Evolutionary conservation across 2,329 filamentous ascomycete genomes (phyloP).

Genomic region (Ophiostoma sp.): DNA sequence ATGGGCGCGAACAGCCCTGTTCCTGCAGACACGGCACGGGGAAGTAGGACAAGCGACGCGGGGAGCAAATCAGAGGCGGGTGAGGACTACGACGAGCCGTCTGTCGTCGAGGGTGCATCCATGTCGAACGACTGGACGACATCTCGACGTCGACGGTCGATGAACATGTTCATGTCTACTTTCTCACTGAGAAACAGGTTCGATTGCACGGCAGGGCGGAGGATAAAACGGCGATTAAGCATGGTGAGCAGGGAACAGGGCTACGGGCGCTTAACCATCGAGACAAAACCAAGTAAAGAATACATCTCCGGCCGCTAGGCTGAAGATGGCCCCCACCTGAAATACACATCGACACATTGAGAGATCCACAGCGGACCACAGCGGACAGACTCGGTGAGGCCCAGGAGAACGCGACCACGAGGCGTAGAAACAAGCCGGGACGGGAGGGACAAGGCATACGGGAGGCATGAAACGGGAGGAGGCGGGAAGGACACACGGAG

Average conservation of each 20-base stretch:
- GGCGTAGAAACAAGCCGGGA: constrained; percentile 7
- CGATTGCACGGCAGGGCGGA: not conserved
- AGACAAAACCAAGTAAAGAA: not conserved
- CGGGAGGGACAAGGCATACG: not conserved
- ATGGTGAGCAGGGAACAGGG: not conserved
- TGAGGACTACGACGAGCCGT: not conserved
- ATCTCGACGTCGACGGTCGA: not conserved
- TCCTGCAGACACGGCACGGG: constrained; percentile 13
- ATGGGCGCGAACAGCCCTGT: not conserved
- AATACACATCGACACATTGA: not conserved
- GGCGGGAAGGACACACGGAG: not conserved
- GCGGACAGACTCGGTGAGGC: not conserved
- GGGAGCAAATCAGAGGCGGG: not conserved
- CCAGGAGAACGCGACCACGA: not conserved
- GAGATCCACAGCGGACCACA: not conserved
- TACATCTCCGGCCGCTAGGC: not conserved
- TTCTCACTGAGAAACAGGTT: not conserved
- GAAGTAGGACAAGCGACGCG: not conserved
- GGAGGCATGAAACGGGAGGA: not conserved
- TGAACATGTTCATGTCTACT: not conserved
- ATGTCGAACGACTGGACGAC: not conserved
- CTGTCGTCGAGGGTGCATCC: not conserved
- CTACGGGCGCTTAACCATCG: not conserved
- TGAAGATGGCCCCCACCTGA: not conserved
- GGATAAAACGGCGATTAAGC: not conserved